Conservation (phyloP, 257 asterid genomes). For the Dorcoceras hygrometricum region DNA sequence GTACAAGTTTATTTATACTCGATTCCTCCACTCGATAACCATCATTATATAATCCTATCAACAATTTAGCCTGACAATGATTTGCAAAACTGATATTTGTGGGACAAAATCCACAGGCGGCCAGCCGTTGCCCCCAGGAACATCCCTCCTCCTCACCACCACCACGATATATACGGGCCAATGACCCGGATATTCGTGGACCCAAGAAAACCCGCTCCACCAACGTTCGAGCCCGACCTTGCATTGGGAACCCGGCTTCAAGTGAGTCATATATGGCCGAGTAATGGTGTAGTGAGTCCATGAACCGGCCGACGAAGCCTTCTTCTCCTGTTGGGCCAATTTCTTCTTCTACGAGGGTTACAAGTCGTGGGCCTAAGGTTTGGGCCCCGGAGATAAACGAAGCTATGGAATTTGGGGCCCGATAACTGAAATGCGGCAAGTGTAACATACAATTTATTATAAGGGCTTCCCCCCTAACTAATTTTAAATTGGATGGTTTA, state of each 20-base stretch:
- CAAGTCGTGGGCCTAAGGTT: conserved; percentile 47
- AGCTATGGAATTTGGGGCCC: conserved; percentile 51
- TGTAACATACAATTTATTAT: conserved; percentile 70
- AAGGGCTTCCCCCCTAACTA: conserved; percentile 68
- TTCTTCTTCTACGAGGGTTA: conserved; percentile 74
- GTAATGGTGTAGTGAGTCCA: conserved; percentile 65
- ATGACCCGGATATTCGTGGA: conserved; percentile 52
- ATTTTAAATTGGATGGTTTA: conserved; percentile 50
- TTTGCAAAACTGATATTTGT: conserved; percentile 55
- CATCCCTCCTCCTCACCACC: conserved; percentile 32
- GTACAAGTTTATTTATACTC: conserved; percentile 30
- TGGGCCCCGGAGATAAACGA: conserved; percentile 58
- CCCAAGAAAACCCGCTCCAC: conserved; percentile 75
- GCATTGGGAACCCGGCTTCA: conserved; percentile 81
- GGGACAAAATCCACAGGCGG: conserved; percentile 39
- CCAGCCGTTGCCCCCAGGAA: conserved; percentile 62
- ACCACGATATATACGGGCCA: conserved; percentile 45
- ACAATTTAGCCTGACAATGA: conserved; percentile 73
- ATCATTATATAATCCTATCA: conserved; percentile 21
- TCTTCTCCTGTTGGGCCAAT: conserved; percentile 27
- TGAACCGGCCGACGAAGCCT: conserved; percentile 67
- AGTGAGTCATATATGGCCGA: conserved; percentile 65
- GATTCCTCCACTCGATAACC: conserved; percentile 18
- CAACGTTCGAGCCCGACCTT: conserved; percentile 49
- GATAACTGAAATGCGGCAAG: conserved; percentile 59